phyloP scores from a whole-genome alignment of 2,329 filamentous ascomycete genomes.

The Botrytis tulipae region DNA sequence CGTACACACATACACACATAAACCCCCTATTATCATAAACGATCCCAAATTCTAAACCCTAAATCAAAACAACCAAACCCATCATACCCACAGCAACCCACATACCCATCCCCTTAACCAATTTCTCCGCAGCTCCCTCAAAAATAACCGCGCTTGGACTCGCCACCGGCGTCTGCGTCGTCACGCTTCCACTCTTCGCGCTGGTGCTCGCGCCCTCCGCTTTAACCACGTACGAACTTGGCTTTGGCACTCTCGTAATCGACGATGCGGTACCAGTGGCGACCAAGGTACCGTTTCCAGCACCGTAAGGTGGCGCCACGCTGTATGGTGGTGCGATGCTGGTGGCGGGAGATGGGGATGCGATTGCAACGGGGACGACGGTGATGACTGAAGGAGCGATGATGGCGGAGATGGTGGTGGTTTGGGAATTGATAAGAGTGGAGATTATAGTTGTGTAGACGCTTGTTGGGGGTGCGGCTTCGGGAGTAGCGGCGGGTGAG shows the following conservation, averaged over 20 bases:
- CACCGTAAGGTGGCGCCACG: neutral
- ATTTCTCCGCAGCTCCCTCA: neutral
- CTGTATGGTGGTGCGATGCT: neutral
- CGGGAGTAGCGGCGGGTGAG: neutral
- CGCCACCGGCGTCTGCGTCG: neutral
- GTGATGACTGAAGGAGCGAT: slow-evolving; percentile 8
- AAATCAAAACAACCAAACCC: slow-evolving; percentile 5
- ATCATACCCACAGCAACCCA: neutral
- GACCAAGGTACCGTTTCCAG: neutral
- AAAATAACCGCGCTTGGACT: neutral
- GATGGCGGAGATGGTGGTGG: neutral
- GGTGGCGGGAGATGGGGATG: neutral
- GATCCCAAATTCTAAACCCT: neutral
- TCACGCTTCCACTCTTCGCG: neutral
- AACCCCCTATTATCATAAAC: neutral
- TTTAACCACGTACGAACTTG: neutral
- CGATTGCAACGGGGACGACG: neutral
- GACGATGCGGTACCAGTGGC: neutral
- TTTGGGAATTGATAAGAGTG: neutral
- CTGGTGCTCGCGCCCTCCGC: neutral
- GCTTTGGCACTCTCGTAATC: neutral
- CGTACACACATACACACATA: neutral
- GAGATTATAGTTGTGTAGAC: slow-evolving; percentile 1
- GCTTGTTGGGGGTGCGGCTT: neutral
- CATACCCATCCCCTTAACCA: neutral